phyloP scores from a whole-genome alignment of 2,329 filamentous ascomycete genomes.

The Epicoccum sorghinum region DNA sequence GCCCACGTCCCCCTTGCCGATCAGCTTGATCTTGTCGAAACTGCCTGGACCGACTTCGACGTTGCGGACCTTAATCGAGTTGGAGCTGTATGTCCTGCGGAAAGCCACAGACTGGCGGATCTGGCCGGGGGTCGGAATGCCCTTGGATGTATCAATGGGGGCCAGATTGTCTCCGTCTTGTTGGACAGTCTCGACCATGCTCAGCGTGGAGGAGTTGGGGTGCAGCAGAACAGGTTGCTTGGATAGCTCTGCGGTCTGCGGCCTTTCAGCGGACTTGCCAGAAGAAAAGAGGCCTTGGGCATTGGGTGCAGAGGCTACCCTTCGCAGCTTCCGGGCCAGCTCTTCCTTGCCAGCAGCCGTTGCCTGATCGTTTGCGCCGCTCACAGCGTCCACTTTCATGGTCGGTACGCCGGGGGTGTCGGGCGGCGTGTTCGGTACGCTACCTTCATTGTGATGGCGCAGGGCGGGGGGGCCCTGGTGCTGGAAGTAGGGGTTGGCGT shows the following conservation, averaged over 20 bases:
- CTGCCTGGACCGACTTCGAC: constrained; percentile 94
- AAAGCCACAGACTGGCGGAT: constrained; percentile 74
- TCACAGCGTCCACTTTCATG: constrained; percentile 69
- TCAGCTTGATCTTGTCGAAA: constrained; percentile 99
- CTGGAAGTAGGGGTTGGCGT: constrained; percentile 96
- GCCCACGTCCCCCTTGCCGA: constrained; percentile 97
- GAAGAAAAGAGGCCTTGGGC: constrained; percentile 84
- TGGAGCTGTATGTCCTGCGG: constrained; percentile 95
- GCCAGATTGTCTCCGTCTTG: constrained; percentile 36
- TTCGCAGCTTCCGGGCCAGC: constrained; percentile 85
- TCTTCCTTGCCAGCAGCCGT: constrained; percentile 89
- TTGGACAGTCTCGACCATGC: constrained; percentile 57
- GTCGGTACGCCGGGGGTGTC: constrained; percentile 76
- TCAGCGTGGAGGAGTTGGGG: constrained; percentile 59
- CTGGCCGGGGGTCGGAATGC: constrained; percentile 70
- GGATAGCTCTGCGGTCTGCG: constrained; percentile 82
- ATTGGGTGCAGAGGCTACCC: constrained; percentile 96
- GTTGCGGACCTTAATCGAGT: constrained; percentile 97
- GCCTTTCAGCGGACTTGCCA: constrained; percentile 61
- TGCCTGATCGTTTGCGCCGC: constrained; percentile 67
- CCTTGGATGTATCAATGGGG: constrained; percentile 48
- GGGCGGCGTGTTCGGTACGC: constrained; percentile 88
- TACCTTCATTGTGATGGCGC: constrained; percentile 93
- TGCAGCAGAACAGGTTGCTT: constrained; percentile 76
- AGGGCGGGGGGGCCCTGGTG: constrained; percentile 94